Conservation (phyloP, 2,329 filamentous ascomycete genomes). For the Clarireedia sp. region DNA sequence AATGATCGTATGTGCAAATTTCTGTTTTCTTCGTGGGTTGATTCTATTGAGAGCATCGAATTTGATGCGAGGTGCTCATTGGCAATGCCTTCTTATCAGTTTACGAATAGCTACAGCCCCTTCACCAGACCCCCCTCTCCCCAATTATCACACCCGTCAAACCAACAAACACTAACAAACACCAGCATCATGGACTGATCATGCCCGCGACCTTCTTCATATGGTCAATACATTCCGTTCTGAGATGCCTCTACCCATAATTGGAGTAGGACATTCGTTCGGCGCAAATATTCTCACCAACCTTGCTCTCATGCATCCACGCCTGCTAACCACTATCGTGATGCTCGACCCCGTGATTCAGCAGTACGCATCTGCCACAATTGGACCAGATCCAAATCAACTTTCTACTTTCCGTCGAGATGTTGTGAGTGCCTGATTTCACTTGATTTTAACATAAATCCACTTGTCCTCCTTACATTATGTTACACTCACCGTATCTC, state of each 20-base stretch:
- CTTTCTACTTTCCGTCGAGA: slow-evolving; percentile 69
- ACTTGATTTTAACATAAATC: background rate
- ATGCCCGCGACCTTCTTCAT: slow-evolving; percentile 72
- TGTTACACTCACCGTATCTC: background rate
- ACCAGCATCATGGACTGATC: slow-evolving; percentile 70
- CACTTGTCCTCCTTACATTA: background rate
- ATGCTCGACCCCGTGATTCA: slow-evolving; percentile 81
- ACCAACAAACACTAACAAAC: slow-evolving; percentile 28
- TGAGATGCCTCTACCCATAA: slow-evolving; percentile 68
- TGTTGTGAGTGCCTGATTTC: slow-evolving; percentile 22
- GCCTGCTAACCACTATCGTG: slow-evolving; percentile 66
- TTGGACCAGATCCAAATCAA: slow-evolving; percentile 38
- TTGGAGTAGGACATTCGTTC: slow-evolving; percentile 85
- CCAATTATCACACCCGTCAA: too few species aligned
- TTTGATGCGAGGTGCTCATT: too few species aligned
- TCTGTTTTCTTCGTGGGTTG: background rate
- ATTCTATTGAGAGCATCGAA: too few species aligned
- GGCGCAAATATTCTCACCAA: slow-evolving; percentile 68
- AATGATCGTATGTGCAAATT: slow-evolving; percentile 62
- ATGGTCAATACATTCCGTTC: slow-evolving; percentile 75
- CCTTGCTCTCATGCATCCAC: slow-evolving; percentile 69
- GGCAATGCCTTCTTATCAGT: background rate
- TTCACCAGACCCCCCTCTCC: background rate
- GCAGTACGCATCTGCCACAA: slow-evolving; percentile 34
- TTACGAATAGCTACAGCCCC: background rate